Base-by-base conservation (phyloP, 148 eudicot species). In the Spergularia bocconei region DNA sequence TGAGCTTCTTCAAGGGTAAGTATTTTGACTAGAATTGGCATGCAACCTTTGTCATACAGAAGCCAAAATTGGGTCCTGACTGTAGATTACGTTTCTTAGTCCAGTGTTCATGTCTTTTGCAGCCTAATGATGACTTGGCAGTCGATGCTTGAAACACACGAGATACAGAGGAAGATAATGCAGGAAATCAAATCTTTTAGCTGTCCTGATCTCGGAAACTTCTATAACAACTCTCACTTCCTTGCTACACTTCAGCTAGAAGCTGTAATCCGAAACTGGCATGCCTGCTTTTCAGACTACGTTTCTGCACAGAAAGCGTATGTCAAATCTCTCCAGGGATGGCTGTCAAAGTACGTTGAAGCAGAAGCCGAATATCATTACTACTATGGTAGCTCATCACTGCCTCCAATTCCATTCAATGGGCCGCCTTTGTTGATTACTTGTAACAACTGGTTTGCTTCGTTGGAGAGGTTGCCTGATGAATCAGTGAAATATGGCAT, bases 1-100 rank as follows among this genome's bases (percentile, higher is more conserved):
- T 63, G 93, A 89, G 79, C 81, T 89, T 64, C 72, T 87, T 2
- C 84, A 79, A 21, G 88, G 92, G 92, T 82, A 83, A 75, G 85
- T 29, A 71, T 73, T 55, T 23, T 2, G 10, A 7, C 69, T 1
- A n/a, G 39, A 17, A 60, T 7, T 56, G 12, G 33, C 13, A 44
- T 69, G 12, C 6, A 65, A 3, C 60, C 41, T 16, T 29, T 29
- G 36, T 29, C 36, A 29, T 29, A 29, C 36, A 29, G 36, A 2
- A 7, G 5, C 33, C 12, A 19, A 16, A 19, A 13, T 23, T 21
- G 9, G 33, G 6, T 51, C 59, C 11, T 70, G 36, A 36, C 23
- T 41, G 44, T 55, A 13, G 55, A 15, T 38, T n/a, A 21, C 7
- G 51, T 48, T 15, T 73, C 36, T 63, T 62, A 53, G 51, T 29